These are phyloP conservation scores for Epichloe uncinata DNA, from an alignment of 2,329 filamentous ascomycete species.

Conservation along the genomic window DNA sequence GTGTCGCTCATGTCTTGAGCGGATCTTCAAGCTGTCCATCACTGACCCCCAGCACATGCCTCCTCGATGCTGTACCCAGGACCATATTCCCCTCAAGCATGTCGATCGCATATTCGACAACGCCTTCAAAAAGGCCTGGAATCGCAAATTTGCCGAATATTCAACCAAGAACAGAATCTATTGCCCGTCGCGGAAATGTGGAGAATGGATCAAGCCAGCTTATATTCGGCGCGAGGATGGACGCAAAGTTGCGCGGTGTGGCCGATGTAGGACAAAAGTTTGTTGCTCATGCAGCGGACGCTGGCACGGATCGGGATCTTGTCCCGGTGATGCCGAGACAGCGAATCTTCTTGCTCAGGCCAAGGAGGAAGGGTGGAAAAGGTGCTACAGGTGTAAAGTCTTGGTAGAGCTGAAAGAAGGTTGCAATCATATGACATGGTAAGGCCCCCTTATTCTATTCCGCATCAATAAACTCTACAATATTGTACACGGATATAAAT, in stretches of 20 bases:
- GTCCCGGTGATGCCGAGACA: conserved; percentile 57
- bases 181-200: conserved; percentile 60
- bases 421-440: conserved; percentile 84
- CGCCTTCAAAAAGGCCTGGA: conserved; percentile 68
- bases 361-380: conserved; percentile 57
- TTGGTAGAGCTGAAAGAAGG: conserved; percentile 72
- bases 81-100: conserved; percentile 61
- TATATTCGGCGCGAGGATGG: conserved; percentile 47
- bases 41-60: conserved; percentile 73
- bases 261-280: conserved; percentile 57
- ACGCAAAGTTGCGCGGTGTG: conserved; percentile 56
- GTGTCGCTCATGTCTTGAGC: conserved; percentile 65
- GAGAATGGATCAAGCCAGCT: conserved; percentile 65
- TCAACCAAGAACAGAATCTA: conserved; percentile 64
- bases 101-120: conserved; percentile 63
- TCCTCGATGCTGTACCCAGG: conserved; percentile 62
- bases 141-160: conserved; percentile 65
- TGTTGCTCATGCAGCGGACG: conserved; percentile 61
- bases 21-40: conserved; percentile 61
- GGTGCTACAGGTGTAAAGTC: conserved; percentile 59
- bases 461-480: background rate
- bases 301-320: conserved; percentile 58
- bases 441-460: conserved; percentile 17
- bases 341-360: conserved; percentile 50
- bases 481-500: background rate